These are phyloP conservation scores for Pseudocercospora pini-densiflorae DNA, from an alignment of 2,329 filamentous ascomycete species.

Conservation along the genomic window DNA sequence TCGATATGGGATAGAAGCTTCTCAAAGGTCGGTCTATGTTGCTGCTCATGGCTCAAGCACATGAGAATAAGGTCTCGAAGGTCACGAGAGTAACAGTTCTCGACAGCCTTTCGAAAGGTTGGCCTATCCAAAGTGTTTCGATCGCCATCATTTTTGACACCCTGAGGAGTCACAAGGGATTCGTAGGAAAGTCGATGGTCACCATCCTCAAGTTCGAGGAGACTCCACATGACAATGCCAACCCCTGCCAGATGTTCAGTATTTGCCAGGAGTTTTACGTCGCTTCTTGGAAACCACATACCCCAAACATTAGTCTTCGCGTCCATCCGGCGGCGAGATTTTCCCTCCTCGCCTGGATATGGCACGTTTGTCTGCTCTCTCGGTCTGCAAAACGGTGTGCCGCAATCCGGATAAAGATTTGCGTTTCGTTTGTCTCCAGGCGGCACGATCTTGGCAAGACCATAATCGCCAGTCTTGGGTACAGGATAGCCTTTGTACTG, in stretches of 20 bases:
- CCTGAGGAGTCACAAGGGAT: background rate
- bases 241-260: background rate
- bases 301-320: conserved; percentile 24
- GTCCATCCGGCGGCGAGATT: conserved; percentile 2
- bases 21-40: background rate
- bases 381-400: background rate
- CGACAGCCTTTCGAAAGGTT: background rate
- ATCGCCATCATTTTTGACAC: background rate
- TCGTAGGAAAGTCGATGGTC: background rate
- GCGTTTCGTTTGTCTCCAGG: background rate
- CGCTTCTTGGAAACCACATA: background rate
- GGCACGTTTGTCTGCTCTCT: background rate
- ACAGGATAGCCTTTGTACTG: conserved; percentile 15
- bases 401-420: background rate
- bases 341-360: background rate
- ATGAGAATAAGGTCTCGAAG: background rate
- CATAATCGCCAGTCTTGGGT: conserved; percentile 24
- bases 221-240: conserved; percentile 20
- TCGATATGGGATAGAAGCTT: background rate
- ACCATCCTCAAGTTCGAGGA: conserved; percentile 10
- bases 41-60: background rate
- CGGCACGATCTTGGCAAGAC: conserved; percentile 7
- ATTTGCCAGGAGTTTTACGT: background rate
- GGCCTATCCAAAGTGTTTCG: background rate
- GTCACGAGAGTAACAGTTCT: background rate